Conservation (phyloP, 768 basidiomycete species). For the Flagelloscypha sp. region DNA sequence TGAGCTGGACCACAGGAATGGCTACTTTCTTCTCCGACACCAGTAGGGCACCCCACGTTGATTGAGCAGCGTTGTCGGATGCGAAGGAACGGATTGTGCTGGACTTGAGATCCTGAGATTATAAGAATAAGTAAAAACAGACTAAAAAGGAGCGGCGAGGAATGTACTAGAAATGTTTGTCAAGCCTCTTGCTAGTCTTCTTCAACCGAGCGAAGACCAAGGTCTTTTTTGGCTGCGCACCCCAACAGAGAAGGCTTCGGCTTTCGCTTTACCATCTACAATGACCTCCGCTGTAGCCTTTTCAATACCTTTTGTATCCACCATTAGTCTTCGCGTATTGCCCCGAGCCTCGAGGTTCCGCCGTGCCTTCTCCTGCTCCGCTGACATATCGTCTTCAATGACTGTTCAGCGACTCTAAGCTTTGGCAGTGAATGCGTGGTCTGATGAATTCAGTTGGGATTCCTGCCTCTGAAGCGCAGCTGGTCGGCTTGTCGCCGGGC, state of each 20-base stretch:
- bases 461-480: constrained; percentile 33
- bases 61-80: constrained; percentile 40
- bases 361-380: constrained; percentile 53
- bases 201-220: constrained; percentile 47
- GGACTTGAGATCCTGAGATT: constrained; percentile 49
- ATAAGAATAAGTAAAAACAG: constrained; percentile 6
- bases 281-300: constrained; percentile 20
- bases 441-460: too few species aligned
- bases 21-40: constrained; percentile 83
- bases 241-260: constrained; percentile 28
- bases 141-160: neutral
- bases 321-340: constrained; percentile 40
- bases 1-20: constrained; percentile 69
- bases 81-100: constrained; percentile 62
- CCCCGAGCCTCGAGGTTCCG: constrained; percentile 32
- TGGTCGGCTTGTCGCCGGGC: constrained; percentile 45
- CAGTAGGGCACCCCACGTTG: constrained; percentile 59
- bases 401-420: constrained; percentile 45
- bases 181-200: constrained; percentile 65
- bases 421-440: constrained; percentile 47
- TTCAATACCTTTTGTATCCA: constrained; percentile 29
- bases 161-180: constrained; percentile 40
- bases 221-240: constrained; percentile 27
- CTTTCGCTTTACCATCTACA: constrained; percentile 25
- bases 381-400: constrained; percentile 53